Percentiles rank a stretch among this genome's conserved stretches.
Evolutionary conservation across 2,329 filamentous ascomycete species (phyloP).

Genomic region (Penicillium sp.): DNA sequence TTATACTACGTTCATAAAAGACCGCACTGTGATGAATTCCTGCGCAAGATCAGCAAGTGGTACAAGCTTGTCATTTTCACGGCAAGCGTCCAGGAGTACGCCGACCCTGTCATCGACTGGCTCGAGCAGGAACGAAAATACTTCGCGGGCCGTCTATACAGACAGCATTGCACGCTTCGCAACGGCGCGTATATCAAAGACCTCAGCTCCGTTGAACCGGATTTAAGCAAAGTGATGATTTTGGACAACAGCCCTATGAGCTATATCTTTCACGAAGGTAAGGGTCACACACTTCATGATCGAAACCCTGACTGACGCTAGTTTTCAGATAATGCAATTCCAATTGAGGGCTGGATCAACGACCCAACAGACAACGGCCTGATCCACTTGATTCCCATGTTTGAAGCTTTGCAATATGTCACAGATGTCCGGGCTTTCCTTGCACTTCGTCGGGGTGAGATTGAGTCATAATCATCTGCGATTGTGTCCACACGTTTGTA

Average conservation of each 20-base stretch:
- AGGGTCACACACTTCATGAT: slow-evolving; percentile 2
- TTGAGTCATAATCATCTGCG: slow-evolving; percentile 33
- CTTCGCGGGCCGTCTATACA: slow-evolving; percentile 90
- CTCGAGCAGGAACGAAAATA: slow-evolving; percentile 95
- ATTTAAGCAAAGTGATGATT: slow-evolving; percentile 98
- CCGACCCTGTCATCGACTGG: slow-evolving; percentile 98
- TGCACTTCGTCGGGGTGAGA: slow-evolving; percentile 82
- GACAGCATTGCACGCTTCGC: slow-evolving; percentile 93
- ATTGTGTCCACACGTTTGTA: slow-evolving; percentile 18
- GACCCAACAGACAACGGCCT: slow-evolving; percentile 97
- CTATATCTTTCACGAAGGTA: slow-evolving; percentile 98
- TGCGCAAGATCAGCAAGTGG: slow-evolving; percentile 95
- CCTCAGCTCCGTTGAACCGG: slow-evolving; percentile 90
- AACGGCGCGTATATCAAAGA: slow-evolving; percentile 99
- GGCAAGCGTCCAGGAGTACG: slow-evolving; percentile 96
- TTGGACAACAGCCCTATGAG: slow-evolving; percentile 97
- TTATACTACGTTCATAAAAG: slow-evolving; percentile 99
- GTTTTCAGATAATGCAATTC: slow-evolving; percentile 87
- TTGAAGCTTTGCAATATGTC: slow-evolving; percentile 94
- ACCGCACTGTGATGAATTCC: slow-evolving; percentile 93
- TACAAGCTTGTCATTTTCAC: slow-evolving; percentile 97
- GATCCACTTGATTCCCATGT: slow-evolving; percentile 84
- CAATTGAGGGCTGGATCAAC: slow-evolving; percentile 98
- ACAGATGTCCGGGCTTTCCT: slow-evolving; percentile 91
- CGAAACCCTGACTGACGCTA: slow-evolving; percentile 7